Evolutionary conservation across 805 yeast genomes (phyloP), one percentile per base, ranked within the genome.

Genomic region (Schizosaccharomyces japonicus): DNA sequence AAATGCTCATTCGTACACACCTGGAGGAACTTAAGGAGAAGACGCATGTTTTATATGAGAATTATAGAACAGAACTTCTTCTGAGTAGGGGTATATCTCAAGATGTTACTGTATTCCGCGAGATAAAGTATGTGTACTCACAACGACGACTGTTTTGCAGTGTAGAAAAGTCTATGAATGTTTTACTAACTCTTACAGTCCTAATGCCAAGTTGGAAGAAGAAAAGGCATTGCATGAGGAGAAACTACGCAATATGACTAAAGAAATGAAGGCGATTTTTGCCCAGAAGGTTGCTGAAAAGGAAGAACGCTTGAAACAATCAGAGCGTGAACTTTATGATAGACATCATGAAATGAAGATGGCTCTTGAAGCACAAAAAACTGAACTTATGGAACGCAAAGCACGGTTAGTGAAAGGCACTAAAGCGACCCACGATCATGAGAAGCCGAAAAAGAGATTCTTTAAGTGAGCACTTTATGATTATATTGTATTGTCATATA

Each of bases 341-440:
- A 78, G 92, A 63, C 98, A 90, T 65, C 82, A 83, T 64, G 96
- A 90, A 63, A 85, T 87, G 87, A 87, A 87, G 65, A 95, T 87
- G 59, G 83, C 82, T 65, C 72, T 90, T 61, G 69, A 79, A 53
- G 80, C 80, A 62, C 95, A 87, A 65, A 75, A 87, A 54, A 79
- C 78, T 60, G 74, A 84, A 57, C 71, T 90, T 58, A 96, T 90
- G 63, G 95, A 84, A 54, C 83, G 82, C 66, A 85, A 84, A 66
- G 72, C 69, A 52, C 82, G 76, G 60, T 69, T 90, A 55, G 66
- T 63, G 50, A 49, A 52, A 5, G 55, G 55, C 27, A 50, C 56
- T 17, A 36, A 36, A 36, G 17, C 42, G 8, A 23, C 32, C 11
- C 11, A 15, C 23, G 42, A 36, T 3, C 25, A 36, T 17, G 42